Evolutionary conservation across 1,284 basidiomycete genomes (phyloP), one percentile per base, ranked within the genome.

Genomic region (Rhodotorula sp.): DNA sequence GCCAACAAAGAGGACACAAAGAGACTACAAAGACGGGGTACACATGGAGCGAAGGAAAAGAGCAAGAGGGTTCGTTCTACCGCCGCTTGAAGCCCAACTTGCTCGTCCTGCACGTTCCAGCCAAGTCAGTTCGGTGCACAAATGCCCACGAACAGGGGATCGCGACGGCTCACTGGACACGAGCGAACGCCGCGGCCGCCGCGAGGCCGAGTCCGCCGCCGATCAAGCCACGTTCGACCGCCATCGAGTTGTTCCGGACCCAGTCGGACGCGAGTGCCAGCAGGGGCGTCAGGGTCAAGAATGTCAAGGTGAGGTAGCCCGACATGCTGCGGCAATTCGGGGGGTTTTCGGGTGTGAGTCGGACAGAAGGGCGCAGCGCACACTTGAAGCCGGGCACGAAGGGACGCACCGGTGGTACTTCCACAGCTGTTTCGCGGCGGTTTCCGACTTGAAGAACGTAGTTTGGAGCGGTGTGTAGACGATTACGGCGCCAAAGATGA

Each of bases 331-430:
- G 23, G 1, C 26, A 31, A 10, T 8, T 1, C 15, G 14, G 4
- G n/a, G 29, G 6, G 47, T 16, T n/a, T 12, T 29, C 20, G n/a
- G 1, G 23, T 8, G 31, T 10, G 15, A 16, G 49, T 34, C 34
- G 34, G 34, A 34, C 34, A 15, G n/a, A n/a, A n/a, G n/a, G n/a
- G n/a, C n/a, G n/a, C n/a, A n/a, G n/a, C n/a, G n/a, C n/a, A n/a
- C n/a, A n/a, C n/a, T n/a, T n/a, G n/a, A n/a, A n/a, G n/a, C n/a
- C n/a, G n/a, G n/a, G n/a, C n/a, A n/a, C n/a, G n/a, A n/a, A n/a
- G n/a, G n/a, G n/a, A n/a, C n/a, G 63, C 6, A 70, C 72, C 77
- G 71, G 60, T 78, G 78, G 43, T 75, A 77, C 58, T 78, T 78
- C 76, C 76, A 78, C 3, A 74, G 47, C 14, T 34, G 1, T 58